Percentiles rank a stretch among this genome's conserved stretches.
phyloP scores from a whole-genome alignment of 208 protist genomes.

The Wallacemonas sp. region DNA sequence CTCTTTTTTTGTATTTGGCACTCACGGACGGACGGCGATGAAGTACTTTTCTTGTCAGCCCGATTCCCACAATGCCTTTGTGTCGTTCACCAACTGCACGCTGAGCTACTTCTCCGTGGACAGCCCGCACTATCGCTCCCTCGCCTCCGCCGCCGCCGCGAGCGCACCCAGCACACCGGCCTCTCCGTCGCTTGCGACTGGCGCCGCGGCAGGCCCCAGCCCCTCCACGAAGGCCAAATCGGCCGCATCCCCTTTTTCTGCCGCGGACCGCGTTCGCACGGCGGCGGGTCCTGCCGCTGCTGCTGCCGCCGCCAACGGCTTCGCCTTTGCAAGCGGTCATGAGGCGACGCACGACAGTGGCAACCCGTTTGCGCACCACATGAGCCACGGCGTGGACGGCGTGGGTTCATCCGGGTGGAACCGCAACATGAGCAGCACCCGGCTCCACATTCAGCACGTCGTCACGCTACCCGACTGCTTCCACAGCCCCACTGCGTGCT shows the following conservation, averaged over 20 bases:
- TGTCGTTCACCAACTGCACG: slow-evolving; percentile 58
- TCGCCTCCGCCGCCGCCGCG: not conserved
- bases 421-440: slow-evolving; percentile 6
- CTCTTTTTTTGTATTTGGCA: slow-evolving; percentile 16
- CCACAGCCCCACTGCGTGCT: slow-evolving; percentile 51
- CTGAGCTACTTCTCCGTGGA: slow-evolving; percentile 80
- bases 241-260: not conserved
- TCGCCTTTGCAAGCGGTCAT: not conserved
- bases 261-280: no score
- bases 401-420: not conserved
- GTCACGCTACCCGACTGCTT: slow-evolving; percentile 61
- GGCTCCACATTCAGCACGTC: slow-evolving; percentile 42
- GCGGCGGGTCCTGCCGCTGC: no score
- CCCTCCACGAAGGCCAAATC: not conserved
- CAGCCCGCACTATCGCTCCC: slow-evolving; percentile 30
- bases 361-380: not conserved
- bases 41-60: slow-evolving; percentile 84
- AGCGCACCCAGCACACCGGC: slow-evolving; percentile 4
- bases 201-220: not conserved
- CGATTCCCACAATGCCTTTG: slow-evolving; percentile 86
- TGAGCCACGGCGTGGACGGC: not conserved
- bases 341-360: not conserved
- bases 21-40: slow-evolving; percentile 32
- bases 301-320: not conserved
- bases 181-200: not conserved